Conservation (phyloP, 805 yeast genomes). For the Suhomyces canberraensis region DNA sequence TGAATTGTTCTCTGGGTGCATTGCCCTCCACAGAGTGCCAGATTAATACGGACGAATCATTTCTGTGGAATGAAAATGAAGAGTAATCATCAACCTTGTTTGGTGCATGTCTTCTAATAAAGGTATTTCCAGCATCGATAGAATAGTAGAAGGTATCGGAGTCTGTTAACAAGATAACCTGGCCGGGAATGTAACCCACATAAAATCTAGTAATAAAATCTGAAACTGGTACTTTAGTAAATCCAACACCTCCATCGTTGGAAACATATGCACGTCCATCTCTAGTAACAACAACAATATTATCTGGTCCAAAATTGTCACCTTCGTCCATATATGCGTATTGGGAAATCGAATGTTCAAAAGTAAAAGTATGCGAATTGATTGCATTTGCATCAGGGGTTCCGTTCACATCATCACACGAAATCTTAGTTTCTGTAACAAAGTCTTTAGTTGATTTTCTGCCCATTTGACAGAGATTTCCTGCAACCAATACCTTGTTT, state of each 20-base stretch:
- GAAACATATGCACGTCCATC: constrained; percentile 58
- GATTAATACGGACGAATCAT: constrained; percentile 55
- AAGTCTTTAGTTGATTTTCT: constrained; percentile 21
- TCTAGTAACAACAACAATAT: constrained; percentile 55
- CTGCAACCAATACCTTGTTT: constrained; percentile 43
- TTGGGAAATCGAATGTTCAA: constrained; percentile 52
- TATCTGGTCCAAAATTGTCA: constrained; percentile 28
- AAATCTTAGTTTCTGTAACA: constrained; percentile 24
- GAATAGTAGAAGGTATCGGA: constrained; percentile 54
- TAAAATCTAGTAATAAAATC: constrained; percentile 51
- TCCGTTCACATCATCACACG: constrained; percentile 29
- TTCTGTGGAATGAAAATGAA: constrained; percentile 60
- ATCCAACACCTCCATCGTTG: constrained; percentile 60
- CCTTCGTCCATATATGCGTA: constrained; percentile 63
- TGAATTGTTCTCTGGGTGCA: too few relatives aligned
- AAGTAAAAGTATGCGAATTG: constrained; percentile 34
- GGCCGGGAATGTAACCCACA: constrained; percentile 58
- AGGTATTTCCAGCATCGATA: constrained; percentile 63
- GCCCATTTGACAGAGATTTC: constrained; percentile 40
- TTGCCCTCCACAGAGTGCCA: constrained; percentile 61
- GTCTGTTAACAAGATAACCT: constrained; percentile 52
- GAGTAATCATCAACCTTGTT: constrained; percentile 37
- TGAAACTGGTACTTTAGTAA: constrained; percentile 38
- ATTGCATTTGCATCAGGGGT: constrained; percentile 21
- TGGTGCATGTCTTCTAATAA: constrained; percentile 49